Conservation (phyloP, 164 flowering plant genomes). For the Berberis vulgaris region DNA sequence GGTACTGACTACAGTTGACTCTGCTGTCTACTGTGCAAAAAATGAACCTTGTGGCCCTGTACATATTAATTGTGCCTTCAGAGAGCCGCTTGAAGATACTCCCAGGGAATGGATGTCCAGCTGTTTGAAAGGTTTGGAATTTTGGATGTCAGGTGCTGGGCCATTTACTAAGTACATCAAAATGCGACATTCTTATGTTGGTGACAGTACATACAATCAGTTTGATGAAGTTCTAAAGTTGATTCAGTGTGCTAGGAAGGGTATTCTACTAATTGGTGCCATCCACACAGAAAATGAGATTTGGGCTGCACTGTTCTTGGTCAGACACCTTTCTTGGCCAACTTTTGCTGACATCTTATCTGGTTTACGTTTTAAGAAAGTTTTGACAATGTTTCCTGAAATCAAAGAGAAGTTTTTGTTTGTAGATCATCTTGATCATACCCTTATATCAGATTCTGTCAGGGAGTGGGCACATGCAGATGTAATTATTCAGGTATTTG, state of each 20-base stretch:
- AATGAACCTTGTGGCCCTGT: slow-evolving; percentile 78
- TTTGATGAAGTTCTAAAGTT: slow-evolving; percentile 43
- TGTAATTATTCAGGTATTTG: slow-evolving; percentile 72
- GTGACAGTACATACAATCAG: slow-evolving; percentile 16
- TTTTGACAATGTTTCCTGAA: slow-evolving; percentile 31
- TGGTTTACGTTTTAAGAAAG: slow-evolving; percentile 68
- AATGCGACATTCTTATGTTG: slow-evolving; percentile 22
- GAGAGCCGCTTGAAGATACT: slow-evolving; percentile 72
- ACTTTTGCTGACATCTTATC: slow-evolving; percentile 80
- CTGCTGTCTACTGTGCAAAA: slow-evolving; percentile 70
- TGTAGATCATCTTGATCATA: slow-evolving; percentile 84
- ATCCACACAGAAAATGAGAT: slow-evolving; percentile 74
- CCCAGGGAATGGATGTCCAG: slow-evolving; percentile 42
- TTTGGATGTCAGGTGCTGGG: slow-evolving; percentile 54
- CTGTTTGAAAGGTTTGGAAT: slow-evolving; percentile 58
- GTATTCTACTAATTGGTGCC: slow-evolving; percentile 66
- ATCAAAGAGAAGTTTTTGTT: slow-evolving; percentile 39
- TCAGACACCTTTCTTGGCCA: slow-evolving; percentile 82
- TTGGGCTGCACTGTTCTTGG: slow-evolving; percentile 81
- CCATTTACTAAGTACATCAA: slow-evolving; percentile 70
- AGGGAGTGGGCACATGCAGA: slow-evolving; percentile 46
- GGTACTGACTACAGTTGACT: slow-evolving; percentile 85
- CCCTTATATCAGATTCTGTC: slow-evolving; percentile 55
- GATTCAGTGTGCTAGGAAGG: slow-evolving; percentile 49
- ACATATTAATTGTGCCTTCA: slow-evolving; percentile 83